Evolutionary conservation across 2,329 filamentous ascomycete genomes (phyloP), one percentile per base, ranked within the genome.

Genomic region (Diaporthe sp.): DNA sequence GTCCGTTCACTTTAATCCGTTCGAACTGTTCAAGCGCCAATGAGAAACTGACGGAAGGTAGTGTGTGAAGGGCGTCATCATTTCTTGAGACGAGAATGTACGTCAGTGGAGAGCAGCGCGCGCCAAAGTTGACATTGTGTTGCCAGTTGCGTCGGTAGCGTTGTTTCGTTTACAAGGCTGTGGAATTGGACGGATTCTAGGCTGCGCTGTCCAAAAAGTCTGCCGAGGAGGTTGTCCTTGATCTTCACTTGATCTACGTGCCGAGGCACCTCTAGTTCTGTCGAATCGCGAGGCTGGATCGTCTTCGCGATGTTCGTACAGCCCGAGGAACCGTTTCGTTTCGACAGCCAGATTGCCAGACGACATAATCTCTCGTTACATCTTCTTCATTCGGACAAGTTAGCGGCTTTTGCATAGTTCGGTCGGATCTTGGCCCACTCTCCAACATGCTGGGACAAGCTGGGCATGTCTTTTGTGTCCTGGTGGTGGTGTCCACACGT

Each of bases 251-350:
- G 47, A 25, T 27, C 22, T 22, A 22, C 32, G 0, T 53, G 47
- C 63, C 63, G 47, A 68, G 47, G 47, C 32, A 53, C 30, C 15
- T 68, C 10, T 0, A 51, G 2, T 27, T 35, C 22, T 47, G 44
- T 66, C 61, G 44, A 66, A 66, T 66, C 61, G 47, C 63, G 47
- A 39, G 63, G 63, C 63, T 68, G 63, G 63, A 53, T 53, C 63
- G 32, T 37, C 44, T 30, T 68, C 32, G 63, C 63, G 17, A 51
- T 68, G 63, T 53, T 53, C 47, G n/a, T 27, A 37, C n/a, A 53
- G 17, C n/a, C 63, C 44, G 47, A 39, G 47, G 32, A 53, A 53
- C n/a, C 63, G 63, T 68, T 68, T 68, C 63, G 63, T 68, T 68
- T 68, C 63, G 47, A 53, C 44, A 7, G 32, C 47, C 32, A 39